Evolutionary conservation across 306 rosid genomes (phyloP).

Genomic region (Ziziphus jujuba): DNA sequence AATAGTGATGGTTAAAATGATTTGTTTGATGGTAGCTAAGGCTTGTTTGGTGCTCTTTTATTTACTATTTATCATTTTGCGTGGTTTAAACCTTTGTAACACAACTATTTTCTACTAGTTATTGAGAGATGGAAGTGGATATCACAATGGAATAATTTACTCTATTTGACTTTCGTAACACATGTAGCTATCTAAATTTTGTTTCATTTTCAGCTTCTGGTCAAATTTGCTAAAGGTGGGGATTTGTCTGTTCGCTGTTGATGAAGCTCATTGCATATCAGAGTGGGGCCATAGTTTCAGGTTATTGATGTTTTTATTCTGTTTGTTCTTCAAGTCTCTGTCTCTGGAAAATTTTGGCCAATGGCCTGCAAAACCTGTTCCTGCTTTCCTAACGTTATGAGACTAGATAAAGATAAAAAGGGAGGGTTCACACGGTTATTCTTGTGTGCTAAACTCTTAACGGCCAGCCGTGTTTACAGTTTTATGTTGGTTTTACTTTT

Average conservation of each 20-base stretch:
- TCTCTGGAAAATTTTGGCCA: not conserved
- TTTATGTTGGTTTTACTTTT: not conserved
- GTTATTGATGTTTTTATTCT: conserved; percentile 16
- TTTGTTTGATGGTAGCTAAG: no score
- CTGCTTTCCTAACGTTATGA: not conserved
- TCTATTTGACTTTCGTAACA: conserved; percentile 1
- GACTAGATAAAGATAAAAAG: no score
- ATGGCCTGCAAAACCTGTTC: not conserved
- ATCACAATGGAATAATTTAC: not conserved
- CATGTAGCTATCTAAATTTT: conserved; percentile 5
- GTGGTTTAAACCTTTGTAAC: not conserved
- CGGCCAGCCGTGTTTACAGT: not conserved
- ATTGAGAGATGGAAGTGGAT: conserved; percentile 17
- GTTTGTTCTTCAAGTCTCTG: not conserved
- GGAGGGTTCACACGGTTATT: not conserved
- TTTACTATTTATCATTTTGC: no score
- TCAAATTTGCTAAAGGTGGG: conserved; percentile 74
- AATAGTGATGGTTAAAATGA: no score
- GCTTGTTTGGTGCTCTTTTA: no score
- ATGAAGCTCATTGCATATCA: conserved; percentile 94
- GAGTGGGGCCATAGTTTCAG: conserved; percentile 97
- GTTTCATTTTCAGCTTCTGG: conserved; percentile 74
- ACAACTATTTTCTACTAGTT: not conserved
- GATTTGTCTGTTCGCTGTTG: conserved; percentile 83
- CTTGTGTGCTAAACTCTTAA: not conserved